phyloP scores from a whole-genome alignment of 345 rosid genomes.

The Eucalyptus polybractea region DNA sequence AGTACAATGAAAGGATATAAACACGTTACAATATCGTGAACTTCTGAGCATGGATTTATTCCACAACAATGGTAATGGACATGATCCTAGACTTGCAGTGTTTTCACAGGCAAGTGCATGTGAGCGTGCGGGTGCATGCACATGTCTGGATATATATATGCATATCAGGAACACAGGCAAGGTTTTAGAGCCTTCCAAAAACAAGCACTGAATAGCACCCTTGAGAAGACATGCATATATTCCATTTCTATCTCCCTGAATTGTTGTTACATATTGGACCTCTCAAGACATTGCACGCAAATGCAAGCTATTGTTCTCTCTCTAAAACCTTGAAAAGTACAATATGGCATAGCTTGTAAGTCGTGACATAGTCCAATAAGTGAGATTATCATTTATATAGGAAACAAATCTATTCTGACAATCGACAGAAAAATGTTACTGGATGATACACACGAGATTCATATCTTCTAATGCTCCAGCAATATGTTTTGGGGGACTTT shows the following conservation, averaged over 20 bases:
- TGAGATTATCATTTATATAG: background rate
- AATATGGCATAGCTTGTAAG: background rate
- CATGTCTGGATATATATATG: background rate
- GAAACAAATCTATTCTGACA: background rate
- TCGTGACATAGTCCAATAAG: background rate
- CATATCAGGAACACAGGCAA: background rate
- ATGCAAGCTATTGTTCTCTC: background rate
- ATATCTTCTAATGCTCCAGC: background rate
- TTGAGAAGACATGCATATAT: background rate
- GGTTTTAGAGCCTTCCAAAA: background rate
- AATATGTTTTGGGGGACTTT: background rate
- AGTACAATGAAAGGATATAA: background rate
- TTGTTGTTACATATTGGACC: background rate
- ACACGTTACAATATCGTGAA: background rate
- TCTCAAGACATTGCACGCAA: background rate
- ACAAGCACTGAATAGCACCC: background rate
- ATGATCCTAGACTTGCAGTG: background rate
- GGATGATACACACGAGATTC: background rate
- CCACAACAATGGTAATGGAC: background rate
- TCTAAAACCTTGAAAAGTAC: background rate
- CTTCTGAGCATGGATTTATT: background rate
- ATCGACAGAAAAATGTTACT: background rate
- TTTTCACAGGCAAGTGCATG: background rate
- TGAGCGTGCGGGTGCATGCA: background rate
- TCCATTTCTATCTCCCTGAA: background rate